Conservation (phyloP, 1,139 yeast genomes). For the Candida sp. region DNA sequence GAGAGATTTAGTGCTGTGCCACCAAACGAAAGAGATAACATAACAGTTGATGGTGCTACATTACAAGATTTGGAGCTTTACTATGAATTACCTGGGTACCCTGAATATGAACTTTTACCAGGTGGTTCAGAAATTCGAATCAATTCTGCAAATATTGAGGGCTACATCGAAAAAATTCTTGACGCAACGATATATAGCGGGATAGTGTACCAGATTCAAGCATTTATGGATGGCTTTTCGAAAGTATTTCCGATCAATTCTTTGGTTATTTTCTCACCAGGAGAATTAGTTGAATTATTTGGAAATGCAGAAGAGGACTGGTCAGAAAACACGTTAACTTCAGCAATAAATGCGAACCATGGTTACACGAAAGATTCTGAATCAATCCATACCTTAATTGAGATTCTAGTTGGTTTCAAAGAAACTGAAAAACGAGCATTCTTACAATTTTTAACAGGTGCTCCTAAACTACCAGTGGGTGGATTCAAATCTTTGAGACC, state of each 20-base stretch:
- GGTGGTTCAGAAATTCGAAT: conserved; percentile 55
- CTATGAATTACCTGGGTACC: conserved; percentile 68
- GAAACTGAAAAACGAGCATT: conserved; percentile 62
- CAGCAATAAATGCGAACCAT: conserved; percentile 80
- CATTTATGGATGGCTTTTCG: conserved; percentile 81
- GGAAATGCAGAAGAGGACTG: conserved; percentile 81
- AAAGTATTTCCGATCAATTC: conserved; percentile 80
- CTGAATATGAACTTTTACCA: conserved; percentile 53
- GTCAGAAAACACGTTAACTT: conserved; percentile 60
- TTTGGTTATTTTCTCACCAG: conserved; percentile 66
- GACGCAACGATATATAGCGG: conserved; percentile 68
- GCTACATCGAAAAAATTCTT: conserved; percentile 55
- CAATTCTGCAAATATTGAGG: conserved; percentile 49
- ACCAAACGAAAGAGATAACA: conserved; percentile 15
- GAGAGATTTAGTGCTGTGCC: conserved; percentile 18
- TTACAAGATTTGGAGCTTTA: conserved; percentile 58
- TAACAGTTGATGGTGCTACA: conserved; percentile 38
- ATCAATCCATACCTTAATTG: conserved; percentile 57
- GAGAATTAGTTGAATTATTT: conserved; percentile 67
- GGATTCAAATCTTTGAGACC: conserved; percentile 87
- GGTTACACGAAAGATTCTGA: conserved; percentile 78
- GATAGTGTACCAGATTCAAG: conserved; percentile 57
- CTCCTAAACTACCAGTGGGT: conserved; percentile 91
- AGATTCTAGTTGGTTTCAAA: conserved; percentile 54
- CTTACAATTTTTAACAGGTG: conserved; percentile 87